Evolutionary conservation across 176 grass and related monocot species (phyloP).

Genomic region (Poa annua): DNA sequence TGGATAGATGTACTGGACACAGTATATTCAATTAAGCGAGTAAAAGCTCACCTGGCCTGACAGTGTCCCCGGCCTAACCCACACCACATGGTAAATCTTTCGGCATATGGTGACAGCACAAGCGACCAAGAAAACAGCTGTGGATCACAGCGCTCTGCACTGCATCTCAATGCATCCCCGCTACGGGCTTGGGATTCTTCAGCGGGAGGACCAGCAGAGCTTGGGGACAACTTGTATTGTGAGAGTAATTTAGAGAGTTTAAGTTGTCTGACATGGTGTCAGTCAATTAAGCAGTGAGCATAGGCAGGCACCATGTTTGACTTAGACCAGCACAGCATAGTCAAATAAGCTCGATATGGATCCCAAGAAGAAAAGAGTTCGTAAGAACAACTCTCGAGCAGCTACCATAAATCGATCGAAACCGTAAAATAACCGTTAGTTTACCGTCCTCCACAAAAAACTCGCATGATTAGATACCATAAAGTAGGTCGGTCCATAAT

Average conservation of each 20-base stretch:
- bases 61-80: constrained; percentile 10
- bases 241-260: constrained; percentile 1
- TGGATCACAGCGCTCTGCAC: background rate
- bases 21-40: constrained; percentile 13
- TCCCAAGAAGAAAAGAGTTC: no score
- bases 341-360: background rate
- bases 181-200: constrained; percentile 31
- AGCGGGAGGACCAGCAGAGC: background rate
- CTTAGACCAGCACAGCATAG: background rate
- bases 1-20: background rate
- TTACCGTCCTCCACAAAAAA: no score
- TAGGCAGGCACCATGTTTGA: background rate
- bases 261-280: background rate
- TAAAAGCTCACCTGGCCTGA: constrained; percentile 42
- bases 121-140: constrained; percentile 57
- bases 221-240: background rate
- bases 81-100: constrained; percentile 28
- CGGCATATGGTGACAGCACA: constrained; percentile 42
- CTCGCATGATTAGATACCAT: no score
- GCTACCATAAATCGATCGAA: no score
- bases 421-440: no score
- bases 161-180: background rate
- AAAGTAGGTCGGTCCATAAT: no score
- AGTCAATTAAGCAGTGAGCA: background rate
- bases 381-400: no score